phyloP scores from a whole-genome alignment of 176 grass and related monocot species.

The Musa beccarii region DNA sequence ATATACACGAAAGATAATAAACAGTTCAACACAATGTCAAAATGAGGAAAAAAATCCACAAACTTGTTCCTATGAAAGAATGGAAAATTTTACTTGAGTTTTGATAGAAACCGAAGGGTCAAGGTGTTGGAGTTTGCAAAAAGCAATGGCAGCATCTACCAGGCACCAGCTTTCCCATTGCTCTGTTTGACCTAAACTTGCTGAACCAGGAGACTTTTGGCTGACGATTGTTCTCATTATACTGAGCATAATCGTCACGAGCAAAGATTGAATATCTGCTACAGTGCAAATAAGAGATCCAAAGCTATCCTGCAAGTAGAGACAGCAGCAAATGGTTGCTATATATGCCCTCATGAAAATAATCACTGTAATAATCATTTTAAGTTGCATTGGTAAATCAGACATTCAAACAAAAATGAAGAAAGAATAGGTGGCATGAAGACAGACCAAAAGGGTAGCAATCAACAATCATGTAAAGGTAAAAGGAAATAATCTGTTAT shows the following conservation, averaged over 20 bases:
- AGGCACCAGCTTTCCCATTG: constrained; percentile 73
- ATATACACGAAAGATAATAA: constrained; percentile 15
- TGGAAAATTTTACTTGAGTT: constrained; percentile 50
- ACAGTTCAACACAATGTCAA: constrained; percentile 1
- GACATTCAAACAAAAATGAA: neutral
- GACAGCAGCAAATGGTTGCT: constrained; percentile 5
- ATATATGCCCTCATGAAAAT: neutral
- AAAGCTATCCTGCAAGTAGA: constrained; percentile 44
- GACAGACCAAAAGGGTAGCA: neutral
- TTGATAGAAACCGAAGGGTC: constrained; percentile 74
- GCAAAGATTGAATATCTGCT: constrained; percentile 73
- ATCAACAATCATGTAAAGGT: neutral
- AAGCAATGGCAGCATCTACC: constrained; percentile 75
- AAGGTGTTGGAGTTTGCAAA: constrained; percentile 94
- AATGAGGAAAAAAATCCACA: constrained; percentile 10
- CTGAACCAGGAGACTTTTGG: constrained; percentile 46
- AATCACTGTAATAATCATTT: neutral
- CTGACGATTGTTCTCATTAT: constrained; percentile 63
- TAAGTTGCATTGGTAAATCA: neutral
- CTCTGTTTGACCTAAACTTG: constrained; percentile 44
- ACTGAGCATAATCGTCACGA: constrained; percentile 66
- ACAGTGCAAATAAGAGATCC: constrained; percentile 46
- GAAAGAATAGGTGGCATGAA: neutral
- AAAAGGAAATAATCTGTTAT: neutral
- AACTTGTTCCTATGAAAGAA: constrained; percentile 26